Evolutionary conservation across 2,329 filamentous ascomycete species (phyloP), one percentile per base, ranked within the genome.

Genomic region (Uncinocarpus reesii): DNA sequence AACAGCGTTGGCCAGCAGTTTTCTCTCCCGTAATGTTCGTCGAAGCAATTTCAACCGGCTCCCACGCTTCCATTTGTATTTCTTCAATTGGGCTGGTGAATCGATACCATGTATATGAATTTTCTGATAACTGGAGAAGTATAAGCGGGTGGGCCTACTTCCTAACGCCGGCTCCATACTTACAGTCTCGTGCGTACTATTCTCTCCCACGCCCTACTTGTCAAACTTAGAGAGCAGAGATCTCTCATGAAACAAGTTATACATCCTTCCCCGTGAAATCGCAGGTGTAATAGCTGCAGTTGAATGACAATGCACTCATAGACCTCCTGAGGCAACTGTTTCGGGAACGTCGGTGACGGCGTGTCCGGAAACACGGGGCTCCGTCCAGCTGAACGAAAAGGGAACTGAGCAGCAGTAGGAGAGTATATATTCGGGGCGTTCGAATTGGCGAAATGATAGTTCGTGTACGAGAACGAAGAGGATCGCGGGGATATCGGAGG

Each of bases 151-250:
- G 11, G 32, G 1, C 26, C 34, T 34, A 15, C 6, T 21, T 15
- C 16, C n/a, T 11, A 18, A n/a, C n/a, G 7, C 21, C 13, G 7
- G 5, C 4, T 26, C 20, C 20, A 20, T n/a, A 44, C 68, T 65
- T 66, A 79, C 71, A 80, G 61, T 55, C 65, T 65, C 44, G 64
- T 63, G 54, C 70, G 69, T 8, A 75, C 74, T 11, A 69, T 69
- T 52, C 68, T 71, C 54, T 77, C 71, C 77, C 76, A 80, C n/a
- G 68, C 62, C 46, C 73, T 74, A 54, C 72, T 77, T 15, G 74
- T 76, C 52, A 78, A 59, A 41, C 73, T 70, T 24, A 80, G 62
- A 41, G 70, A 69, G 53, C 70, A 67, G 16, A 80, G 59, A 57
- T 80, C 77, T 48, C 68, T 67, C 53, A 77, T 66, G 52, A 74